Percentiles rank a stretch among this genome's conserved stretches.
These are phyloP conservation scores for carrot (Daucus carota) DNA, from an alignment of 129 eudicot species.

Conservation along the genomic window DH1_v3.0 NC_030383.2:8190501-8191000, in stretches of 20 bases:
- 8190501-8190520: background rate
- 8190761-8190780: background rate
- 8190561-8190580: slow-evolving; percentile 90
- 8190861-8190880: slow-evolving; percentile 75
- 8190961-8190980: slow-evolving; percentile 80
- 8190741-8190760: background rate
- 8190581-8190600: slow-evolving; percentile 65
- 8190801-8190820: background rate
- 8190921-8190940: slow-evolving; percentile 84
- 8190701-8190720: background rate
- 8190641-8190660: slow-evolving; percentile 3
- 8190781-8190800: background rate
- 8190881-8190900: slow-evolving; percentile 68
- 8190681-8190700: background rate
- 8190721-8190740: background rate
- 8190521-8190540: slow-evolving; percentile 59
- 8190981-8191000: slow-evolving; percentile 97
- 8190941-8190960: slow-evolving; percentile 97
- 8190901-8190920: slow-evolving; percentile 89
- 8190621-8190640: slow-evolving; percentile 42
- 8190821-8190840: slow-evolving; percentile 64
- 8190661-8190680: background rate
- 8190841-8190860: slow-evolving; percentile 89
- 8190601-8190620: slow-evolving; percentile 65
- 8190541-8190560: slow-evolving; percentile 48